Evolutionary conservation across 2,329 filamentous ascomycete genomes (phyloP), one percentile per base, ranked within the genome.

Genomic region (Neonectria punicea): DNA sequence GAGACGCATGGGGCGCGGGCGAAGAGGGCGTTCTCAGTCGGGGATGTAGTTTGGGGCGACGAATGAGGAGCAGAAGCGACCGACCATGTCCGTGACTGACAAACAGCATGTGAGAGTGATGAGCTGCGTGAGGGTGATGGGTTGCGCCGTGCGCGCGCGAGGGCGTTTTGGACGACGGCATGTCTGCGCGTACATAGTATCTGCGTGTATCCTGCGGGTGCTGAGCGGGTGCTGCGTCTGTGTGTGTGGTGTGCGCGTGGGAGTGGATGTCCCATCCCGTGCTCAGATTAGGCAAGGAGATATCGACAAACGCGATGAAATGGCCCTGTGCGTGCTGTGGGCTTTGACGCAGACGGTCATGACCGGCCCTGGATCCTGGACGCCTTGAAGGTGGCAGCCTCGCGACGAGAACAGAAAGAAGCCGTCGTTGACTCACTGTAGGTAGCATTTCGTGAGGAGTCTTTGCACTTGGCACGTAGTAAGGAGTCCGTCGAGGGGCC

Each of bases 101-200:
- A 62, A 58, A 41, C 62, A 54, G 62, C 71, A 70, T 73, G 67
- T 71, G 68, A 71, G 68, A 65, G 64, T 61, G 61, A 65, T 63
- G 63, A 69, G 59, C 62, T 71, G 70, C 63, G 55, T 43, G 39
- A 43, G 11, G n/a, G 39, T 43, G 39, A 43, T 43, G 39, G n/a
- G 39, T 18, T 20, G 39, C 39, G 39, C n/a, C 58, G 36, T 5
- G 36, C 16, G 14, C 36, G 36, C 16, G 53, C 59, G 58, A 64
- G 58, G 64, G 53, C 44, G 59, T 44, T 39, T 39, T n/a, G 49
- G 55, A 58, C 53, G 55, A 54, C 25, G 43, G 18, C 55, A 60
- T 54, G 50, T 60, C 55, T 60, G 61, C 53, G 49, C 51, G 41
- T 6, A 25, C 25, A 25, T 25, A 25, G 25, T 32, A 43, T 30